phyloP scores from a whole-genome alignment of 2,329 filamentous ascomycete genomes.

The Fusarium azukiicola region DNA sequence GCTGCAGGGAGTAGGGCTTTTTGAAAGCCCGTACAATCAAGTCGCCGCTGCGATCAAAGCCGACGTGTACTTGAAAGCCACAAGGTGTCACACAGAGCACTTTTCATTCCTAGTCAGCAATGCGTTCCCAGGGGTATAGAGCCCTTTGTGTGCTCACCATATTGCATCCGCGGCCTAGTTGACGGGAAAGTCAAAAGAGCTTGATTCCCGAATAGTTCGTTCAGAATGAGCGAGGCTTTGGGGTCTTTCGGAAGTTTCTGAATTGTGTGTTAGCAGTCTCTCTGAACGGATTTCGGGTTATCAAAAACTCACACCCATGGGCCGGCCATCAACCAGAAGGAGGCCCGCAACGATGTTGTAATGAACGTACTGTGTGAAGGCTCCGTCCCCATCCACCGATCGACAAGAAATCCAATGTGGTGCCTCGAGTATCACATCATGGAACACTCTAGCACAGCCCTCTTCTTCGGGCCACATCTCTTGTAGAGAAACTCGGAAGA shows the following conservation, averaged over 20 bases:
- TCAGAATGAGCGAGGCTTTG: conserved; percentile 62
- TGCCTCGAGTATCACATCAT: background rate
- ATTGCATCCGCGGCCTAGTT: conserved; percentile 73
- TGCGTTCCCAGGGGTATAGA: background rate
- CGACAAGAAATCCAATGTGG: conserved; percentile 44
- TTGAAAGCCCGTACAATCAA: conserved; percentile 54
- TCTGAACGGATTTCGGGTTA: background rate
- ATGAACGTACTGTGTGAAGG: conserved; percentile 47
- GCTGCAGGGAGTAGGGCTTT: conserved; percentile 43
- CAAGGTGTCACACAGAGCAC: conserved; percentile 35
- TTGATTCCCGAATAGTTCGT: conserved; percentile 76
- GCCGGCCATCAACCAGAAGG: conserved; percentile 60
- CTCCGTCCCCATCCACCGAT: conserved; percentile 29
- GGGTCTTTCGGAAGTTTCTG: conserved; percentile 74
- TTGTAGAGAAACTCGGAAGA: conserved; percentile 42
- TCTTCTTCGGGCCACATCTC: conserved; percentile 50
- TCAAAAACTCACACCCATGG: conserved; percentile 51
- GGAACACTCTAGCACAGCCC: conserved; percentile 35
- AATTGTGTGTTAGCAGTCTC: conserved; percentile 15
- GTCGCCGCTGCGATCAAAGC: conserved; percentile 53
- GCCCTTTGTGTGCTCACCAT: conserved; percentile 53
- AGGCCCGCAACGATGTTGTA: conserved; percentile 57
- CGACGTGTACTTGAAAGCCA: conserved; percentile 74
- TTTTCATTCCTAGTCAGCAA: conserved; percentile 3
- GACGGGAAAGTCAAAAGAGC: conserved; percentile 76